Conservation (phyloP, 129 eudicot species). For the Flaveria linearis region DNA sequence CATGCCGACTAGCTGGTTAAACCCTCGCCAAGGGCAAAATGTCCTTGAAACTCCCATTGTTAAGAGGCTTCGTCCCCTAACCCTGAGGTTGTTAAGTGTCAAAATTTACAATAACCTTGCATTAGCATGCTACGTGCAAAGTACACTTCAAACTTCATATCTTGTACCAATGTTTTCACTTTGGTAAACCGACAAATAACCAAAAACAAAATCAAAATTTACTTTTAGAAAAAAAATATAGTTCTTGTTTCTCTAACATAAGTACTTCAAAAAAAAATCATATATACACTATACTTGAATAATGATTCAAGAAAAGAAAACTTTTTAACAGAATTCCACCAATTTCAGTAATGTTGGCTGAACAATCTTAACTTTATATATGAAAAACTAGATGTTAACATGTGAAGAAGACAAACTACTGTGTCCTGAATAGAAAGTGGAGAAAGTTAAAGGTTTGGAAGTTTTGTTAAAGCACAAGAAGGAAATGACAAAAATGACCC, state of each 20-base stretch:
- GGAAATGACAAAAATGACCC: constrained; percentile 37
- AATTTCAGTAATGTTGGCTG: neutral
- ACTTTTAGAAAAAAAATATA: no score
- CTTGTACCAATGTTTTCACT: no score
- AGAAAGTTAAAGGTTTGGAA: constrained; percentile 25
- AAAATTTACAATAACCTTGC: no score
- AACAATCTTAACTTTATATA: neutral
- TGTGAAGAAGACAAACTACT: constrained; percentile 2
- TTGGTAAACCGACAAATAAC: neutral
- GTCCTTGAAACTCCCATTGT: no score
- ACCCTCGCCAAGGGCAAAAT: no score
- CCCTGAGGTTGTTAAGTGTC: no score
- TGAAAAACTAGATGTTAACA: neutral
- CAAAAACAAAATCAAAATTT: neutral
- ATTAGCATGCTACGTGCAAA: no score
- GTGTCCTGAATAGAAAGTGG: neutral
- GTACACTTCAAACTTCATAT: no score
- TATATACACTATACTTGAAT: neutral
- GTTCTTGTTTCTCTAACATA: neutral
- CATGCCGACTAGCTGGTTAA: no score
- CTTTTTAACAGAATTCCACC: neutral
- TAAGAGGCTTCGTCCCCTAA: no score
- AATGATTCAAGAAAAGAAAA: no score
- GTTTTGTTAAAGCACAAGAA: constrained; percentile 27
- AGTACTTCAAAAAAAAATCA: neutral